phyloP scores from a whole-genome alignment of 805 yeast genomes.

The Nakazawaea molendinolei region DNA sequence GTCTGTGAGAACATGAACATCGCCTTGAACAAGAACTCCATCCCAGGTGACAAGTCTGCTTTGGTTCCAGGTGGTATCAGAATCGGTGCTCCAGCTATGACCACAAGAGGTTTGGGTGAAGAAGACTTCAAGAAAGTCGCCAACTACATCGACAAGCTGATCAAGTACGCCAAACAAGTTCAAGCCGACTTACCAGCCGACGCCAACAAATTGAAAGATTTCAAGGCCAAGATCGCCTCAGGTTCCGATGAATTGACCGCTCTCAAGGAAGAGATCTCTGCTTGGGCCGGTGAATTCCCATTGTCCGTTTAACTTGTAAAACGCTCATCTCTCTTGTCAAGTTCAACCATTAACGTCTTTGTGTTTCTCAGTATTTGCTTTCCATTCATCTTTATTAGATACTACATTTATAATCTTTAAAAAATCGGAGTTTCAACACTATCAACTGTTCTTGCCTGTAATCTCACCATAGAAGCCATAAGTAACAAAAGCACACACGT shows the following conservation, averaged over 20 bases:
- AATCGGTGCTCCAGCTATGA: constrained; percentile 98
- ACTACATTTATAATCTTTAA: too few relatives aligned
- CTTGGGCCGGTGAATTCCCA: constrained; percentile 91
- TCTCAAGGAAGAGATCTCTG: constrained; percentile 71
- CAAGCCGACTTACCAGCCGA: constrained; percentile 82
- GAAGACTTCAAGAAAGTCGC: constrained; percentile 78
- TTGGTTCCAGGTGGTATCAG: constrained; percentile 96
- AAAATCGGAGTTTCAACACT: too few relatives aligned
- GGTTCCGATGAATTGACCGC: constrained; percentile 63
- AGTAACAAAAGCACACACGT: not conserved
- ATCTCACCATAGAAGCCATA: not conserved
- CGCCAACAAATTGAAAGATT: constrained; percentile 93
- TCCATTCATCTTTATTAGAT: not conserved
- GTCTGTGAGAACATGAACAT: constrained; percentile 91
- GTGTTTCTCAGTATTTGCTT: not conserved
- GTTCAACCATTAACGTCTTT: not conserved
- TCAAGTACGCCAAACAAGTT: constrained; percentile 63
- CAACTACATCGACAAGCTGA: constrained; percentile 73
- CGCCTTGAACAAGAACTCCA: constrained; percentile 95
- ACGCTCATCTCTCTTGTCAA: too few relatives aligned
- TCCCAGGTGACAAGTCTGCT: constrained; percentile 97
- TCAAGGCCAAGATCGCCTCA: constrained; percentile 72
- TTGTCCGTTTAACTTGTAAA: constrained; percentile 53
- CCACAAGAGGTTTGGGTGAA: constrained; percentile 86
- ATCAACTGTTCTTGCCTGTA: too few relatives aligned